These are phyloP conservation scores for Phaffomyces thermotolerans DNA, from an alignment of 805 yeast genomes.

Conservation along the genomic window DNA sequence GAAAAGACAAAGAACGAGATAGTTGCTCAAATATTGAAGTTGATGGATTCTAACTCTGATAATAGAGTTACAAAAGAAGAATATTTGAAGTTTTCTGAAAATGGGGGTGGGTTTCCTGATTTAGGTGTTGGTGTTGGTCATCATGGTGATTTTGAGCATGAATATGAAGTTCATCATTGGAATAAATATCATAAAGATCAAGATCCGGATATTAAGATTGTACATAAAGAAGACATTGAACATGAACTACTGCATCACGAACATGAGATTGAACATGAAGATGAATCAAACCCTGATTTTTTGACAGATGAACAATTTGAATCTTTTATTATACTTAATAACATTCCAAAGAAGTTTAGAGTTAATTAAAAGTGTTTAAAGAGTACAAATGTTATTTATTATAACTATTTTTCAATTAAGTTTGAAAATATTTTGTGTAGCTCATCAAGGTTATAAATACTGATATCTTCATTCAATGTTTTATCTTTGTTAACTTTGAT, in stretches of 20 bases:
- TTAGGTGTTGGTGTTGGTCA: slow-evolving; percentile 92
- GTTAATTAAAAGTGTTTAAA: slow-evolving; percentile 1
- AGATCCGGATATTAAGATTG: slow-evolving; percentile 75
- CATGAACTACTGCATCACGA: slow-evolving; percentile 29
- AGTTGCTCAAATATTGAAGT: slow-evolving; percentile 46
- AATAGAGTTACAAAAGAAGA: slow-evolving; percentile 60
- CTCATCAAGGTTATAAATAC: slow-evolving; percentile 35
- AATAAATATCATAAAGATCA: slow-evolving; percentile 62
- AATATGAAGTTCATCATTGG: slow-evolving; percentile 96
- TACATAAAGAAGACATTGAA: slow-evolving; percentile 85
- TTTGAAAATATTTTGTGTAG: slow-evolving; percentile 25
- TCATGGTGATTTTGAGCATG: slow-evolving; percentile 88
- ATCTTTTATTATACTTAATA: slow-evolving; percentile 27
- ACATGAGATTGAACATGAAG: slow-evolving; percentile 79
- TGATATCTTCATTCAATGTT: slow-evolving; percentile 16
- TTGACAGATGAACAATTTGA: slow-evolving; percentile 34
- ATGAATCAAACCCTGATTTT: slow-evolving; percentile 42
- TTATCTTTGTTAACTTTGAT: slow-evolving; percentile 29
- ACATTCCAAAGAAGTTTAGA: slow-evolving; percentile 34
- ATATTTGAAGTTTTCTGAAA: slow-evolving; percentile 52
- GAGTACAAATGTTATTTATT: background rate
- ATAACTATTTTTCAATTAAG: background rate
- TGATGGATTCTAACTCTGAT: slow-evolving; percentile 63
- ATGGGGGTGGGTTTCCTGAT: slow-evolving; percentile 79
- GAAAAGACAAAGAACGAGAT: slow-evolving; percentile 44